Base-by-base conservation (phyloP, 805 yeast genomes). In the Wickerhamomyces queroliae region DNA sequence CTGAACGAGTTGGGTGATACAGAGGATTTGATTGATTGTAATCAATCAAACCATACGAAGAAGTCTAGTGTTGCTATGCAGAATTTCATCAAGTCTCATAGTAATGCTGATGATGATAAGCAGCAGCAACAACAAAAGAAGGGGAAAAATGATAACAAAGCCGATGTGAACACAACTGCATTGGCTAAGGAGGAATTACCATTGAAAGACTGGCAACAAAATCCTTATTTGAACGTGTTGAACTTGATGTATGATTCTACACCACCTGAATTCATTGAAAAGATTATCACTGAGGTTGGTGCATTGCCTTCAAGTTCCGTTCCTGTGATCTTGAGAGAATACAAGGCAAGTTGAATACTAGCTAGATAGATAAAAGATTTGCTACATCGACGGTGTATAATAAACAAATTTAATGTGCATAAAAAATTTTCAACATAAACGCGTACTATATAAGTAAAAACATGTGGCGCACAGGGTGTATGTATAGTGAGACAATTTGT, bases 231-330 rank as follows among this genome's bases (percentile, higher is more conserved):
- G 53, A 83, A 81, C 61, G 74, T 88, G 21, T 76, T 90, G 54
- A 88, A 88, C 56, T 80, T 93, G 47, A 74, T 93, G 74, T 93
- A 87, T 61, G 99, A 93, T 63, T 71, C 93, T 51, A 91, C 98
- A 1, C 97, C 96, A 26, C 95, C 96, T 12, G 86, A 82, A 50
- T 86, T 84, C 56, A 87, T 93, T 53, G 90, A 91, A 59, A 93
- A 93, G 66, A 88, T 93, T 43, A 88, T 93, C 39, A 93, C 98
- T 2, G 99, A 93, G 61, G 78, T 91, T 47, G 99, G 99, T 22
- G 87, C 95, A 3, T 71, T 93, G 49, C 99, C 99, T 10, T 96
- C 99, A 32, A 84, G 95, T n/a, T 88, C 98, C 2, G 98, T 93
- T 42, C 99, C 99, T 21, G 98, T 93, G 36, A 87, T 93, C 45